phyloP scores from a whole-genome alignment of 2,329 filamentous ascomycete genomes.

The Colletotrichum chlorophyti region DNA sequence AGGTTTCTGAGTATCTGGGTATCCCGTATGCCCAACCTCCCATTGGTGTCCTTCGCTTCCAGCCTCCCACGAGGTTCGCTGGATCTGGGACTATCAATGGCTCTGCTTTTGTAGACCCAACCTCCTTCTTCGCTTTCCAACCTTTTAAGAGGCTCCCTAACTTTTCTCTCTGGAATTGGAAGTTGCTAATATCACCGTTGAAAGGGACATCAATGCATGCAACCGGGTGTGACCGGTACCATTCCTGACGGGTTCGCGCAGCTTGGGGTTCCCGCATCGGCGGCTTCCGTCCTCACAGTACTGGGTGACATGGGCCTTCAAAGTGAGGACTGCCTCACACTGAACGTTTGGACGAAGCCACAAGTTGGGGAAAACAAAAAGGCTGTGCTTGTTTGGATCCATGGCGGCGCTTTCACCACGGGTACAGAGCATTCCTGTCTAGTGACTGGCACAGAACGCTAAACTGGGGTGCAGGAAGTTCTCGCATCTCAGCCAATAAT shows the following conservation, averaged over 20 bases:
- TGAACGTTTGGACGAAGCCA: constrained; percentile 54
- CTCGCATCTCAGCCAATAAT: neutral
- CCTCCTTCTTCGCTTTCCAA: too few relatives aligned
- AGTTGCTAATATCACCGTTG: neutral
- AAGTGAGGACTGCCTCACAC: constrained; percentile 49
- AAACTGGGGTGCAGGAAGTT: constrained; percentile 45
- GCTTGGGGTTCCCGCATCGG: neutral
- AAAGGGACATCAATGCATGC: constrained; percentile 21
- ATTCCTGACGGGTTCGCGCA: constrained; percentile 30
- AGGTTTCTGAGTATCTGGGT: constrained; percentile 42
- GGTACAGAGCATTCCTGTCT: constrained; percentile 32
- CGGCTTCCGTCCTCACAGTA: neutral
- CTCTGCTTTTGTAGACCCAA: constrained; percentile 17
- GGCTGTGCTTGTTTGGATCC: constrained; percentile 55
- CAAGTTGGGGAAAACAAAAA: constrained; percentile 30
- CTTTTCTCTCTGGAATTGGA: neutral
- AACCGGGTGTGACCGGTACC: constrained; percentile 1
- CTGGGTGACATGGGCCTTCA: neutral
- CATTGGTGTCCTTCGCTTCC: constrained; percentile 53
- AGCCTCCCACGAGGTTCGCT: constrained; percentile 9
- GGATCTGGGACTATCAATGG: constrained; percentile 5
- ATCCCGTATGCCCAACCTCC: constrained; percentile 39
- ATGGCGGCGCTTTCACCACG: constrained; percentile 48
- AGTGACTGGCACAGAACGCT: neutral
- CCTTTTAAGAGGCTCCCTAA: neutral